These are phyloP conservation scores for Sporothrix humicola DNA, from an alignment of 2,329 filamentous ascomycete genomes.

Conservation along the genomic window DNA sequence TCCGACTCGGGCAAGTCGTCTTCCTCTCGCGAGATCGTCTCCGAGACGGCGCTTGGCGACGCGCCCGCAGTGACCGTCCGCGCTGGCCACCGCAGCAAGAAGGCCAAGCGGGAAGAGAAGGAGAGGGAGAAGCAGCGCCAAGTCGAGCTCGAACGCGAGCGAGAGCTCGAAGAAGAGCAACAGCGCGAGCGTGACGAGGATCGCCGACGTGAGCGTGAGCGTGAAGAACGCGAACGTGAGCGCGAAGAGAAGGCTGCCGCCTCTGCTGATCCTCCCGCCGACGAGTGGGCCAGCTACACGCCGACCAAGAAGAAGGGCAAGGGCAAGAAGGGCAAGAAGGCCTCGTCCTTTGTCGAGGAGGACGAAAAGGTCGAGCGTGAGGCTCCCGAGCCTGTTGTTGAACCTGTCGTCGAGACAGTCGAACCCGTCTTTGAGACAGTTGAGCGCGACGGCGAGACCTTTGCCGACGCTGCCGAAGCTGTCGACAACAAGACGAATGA, in stretches of 20 bases:
- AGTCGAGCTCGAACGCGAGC: neutral
- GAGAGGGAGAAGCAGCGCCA: conserved; percentile 1
- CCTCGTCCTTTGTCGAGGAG: conserved; percentile 38
- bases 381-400: neutral
- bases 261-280: conserved; percentile 6
- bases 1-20: conserved; percentile 29
- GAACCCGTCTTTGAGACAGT: neutral
- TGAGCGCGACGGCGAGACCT: conserved; percentile 1
- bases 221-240: neutral
- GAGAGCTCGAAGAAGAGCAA: neutral
- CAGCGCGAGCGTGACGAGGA: conserved; percentile 43
- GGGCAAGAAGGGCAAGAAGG: conserved; percentile 50
- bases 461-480: neutral
- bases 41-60: conserved; percentile 39
- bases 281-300: conserved; percentile 35
- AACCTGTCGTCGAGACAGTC: neutral
- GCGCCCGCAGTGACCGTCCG: conserved; percentile 22
- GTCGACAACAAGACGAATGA: neutral
- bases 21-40: conserved; percentile 32
- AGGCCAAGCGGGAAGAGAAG: conserved; percentile 30
- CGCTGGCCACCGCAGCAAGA: conserved; percentile 31
- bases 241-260: neutral
- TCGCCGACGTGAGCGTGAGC: neutral
- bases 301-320: conserved; percentile 48
- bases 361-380: neutral